Conservation (phyloP, 2,329 filamentous ascomycete species). For the Aureobasidium musti region DNA sequence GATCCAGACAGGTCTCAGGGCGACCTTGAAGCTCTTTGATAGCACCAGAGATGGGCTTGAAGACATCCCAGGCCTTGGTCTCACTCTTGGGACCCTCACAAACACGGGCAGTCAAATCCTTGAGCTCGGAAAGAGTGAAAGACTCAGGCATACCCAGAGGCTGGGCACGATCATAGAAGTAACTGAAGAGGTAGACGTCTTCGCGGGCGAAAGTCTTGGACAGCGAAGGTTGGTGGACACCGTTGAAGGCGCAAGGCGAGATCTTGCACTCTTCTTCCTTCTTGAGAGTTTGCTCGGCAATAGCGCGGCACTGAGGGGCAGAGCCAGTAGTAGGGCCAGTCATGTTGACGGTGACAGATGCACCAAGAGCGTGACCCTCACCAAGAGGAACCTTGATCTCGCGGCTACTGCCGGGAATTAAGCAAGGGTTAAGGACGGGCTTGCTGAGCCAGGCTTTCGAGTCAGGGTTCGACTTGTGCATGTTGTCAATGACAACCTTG, state of each 20-base stretch:
- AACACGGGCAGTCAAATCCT: conserved; percentile 80
- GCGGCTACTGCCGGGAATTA: conserved; percentile 75
- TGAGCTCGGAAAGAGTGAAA: conserved; percentile 87
- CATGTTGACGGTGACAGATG: conserved; percentile 74
- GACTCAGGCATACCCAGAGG: conserved; percentile 98
- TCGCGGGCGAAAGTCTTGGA: conserved; percentile 89
- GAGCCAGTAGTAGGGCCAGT: conserved; percentile 75
- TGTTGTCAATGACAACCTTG: conserved; percentile 69
- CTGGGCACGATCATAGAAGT: conserved; percentile 94
- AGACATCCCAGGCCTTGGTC: conserved; percentile 71
- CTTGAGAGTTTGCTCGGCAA: conserved; percentile 86
- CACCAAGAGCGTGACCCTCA: conserved; percentile 65
- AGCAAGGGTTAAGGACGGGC: conserved; percentile 80
- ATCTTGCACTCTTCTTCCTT: conserved; percentile 82
- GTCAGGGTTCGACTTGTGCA: conserved; percentile 62
- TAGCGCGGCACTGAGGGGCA: conserved; percentile 81
- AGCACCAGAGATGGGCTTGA: conserved; percentile 73
- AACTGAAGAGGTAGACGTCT: conserved; percentile 95
- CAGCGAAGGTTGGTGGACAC: conserved; percentile 88
- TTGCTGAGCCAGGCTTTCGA: conserved; percentile 65
- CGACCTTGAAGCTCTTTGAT: conserved; percentile 76
- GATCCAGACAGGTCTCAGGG: conserved; percentile 89
- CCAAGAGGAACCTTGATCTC: conserved; percentile 71
- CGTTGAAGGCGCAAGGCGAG: conserved; percentile 97
- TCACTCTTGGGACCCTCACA: conserved; percentile 80